phyloP scores from a whole-genome alignment of 768 basidiomycete genomes.

The Hortiboletus campestris region DNA sequence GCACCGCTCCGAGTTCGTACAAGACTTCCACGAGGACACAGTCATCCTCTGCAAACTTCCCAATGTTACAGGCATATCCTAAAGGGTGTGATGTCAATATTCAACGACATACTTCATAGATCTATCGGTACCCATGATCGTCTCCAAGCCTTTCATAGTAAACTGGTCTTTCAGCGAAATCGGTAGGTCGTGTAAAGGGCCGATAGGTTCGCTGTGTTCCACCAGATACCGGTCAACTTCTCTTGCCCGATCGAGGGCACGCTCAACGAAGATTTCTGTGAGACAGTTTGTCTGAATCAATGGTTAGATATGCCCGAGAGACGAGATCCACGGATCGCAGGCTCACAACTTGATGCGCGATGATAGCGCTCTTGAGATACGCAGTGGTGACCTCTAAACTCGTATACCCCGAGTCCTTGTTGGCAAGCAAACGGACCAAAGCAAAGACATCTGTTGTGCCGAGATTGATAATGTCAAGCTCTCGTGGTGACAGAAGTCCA shows the following conservation, averaged over 20 bases:
- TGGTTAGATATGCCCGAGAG: neutral
- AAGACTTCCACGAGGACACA: conserved; percentile 66
- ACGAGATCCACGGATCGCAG: neutral
- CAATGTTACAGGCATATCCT: conserved; percentile 51
- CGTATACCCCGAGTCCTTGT: conserved; percentile 22
- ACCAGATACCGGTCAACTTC: conserved; percentile 24
- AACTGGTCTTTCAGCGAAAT: conserved; percentile 47
- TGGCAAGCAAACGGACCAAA: conserved; percentile 21
- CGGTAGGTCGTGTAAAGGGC: conserved; percentile 52
- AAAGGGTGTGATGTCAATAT: conserved; percentile 31
- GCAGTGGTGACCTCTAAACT: conserved; percentile 29
- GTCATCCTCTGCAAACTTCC: conserved; percentile 55
- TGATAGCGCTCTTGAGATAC: conserved; percentile 29
- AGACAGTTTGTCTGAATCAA: conserved; percentile 27
- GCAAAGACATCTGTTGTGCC: conserved; percentile 25
- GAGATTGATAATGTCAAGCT: conserved; percentile 22
- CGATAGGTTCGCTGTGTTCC: conserved; percentile 27
- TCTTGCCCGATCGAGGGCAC: conserved; percentile 24
- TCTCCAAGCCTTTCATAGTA: conserved; percentile 59
- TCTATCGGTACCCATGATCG: conserved; percentile 44
- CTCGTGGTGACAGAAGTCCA: conserved; percentile 23
- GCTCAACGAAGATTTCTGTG: conserved; percentile 28
- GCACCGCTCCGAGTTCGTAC: conserved; percentile 63
- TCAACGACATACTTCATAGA: neutral
- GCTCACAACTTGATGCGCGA: conserved; percentile 28